Conservation (phyloP, 2,329 filamentous ascomycete genomes). For the Scytalidium sp. region DNA sequence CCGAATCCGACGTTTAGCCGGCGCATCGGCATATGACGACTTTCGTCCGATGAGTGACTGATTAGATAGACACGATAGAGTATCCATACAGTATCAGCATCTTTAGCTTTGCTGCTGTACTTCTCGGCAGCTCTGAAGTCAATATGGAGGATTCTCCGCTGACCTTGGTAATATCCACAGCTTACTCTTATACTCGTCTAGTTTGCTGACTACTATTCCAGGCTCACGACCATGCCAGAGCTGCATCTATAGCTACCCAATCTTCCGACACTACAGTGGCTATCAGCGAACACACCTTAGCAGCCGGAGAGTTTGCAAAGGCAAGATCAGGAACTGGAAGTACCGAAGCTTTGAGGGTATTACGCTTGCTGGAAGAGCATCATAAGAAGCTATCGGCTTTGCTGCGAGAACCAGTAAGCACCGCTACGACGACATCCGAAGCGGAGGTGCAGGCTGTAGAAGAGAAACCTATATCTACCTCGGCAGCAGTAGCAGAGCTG, state of each 20-base stretch:
- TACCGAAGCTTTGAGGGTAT: constrained; percentile 74
- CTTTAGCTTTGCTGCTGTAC: too few species aligned
- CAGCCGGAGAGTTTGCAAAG: constrained; percentile 83
- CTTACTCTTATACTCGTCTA: constrained; percentile 6
- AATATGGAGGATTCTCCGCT: constrained; percentile 72
- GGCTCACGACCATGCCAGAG: constrained; percentile 87
- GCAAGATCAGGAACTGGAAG: constrained; percentile 70
- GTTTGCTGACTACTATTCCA: constrained; percentile 33
- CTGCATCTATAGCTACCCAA: constrained; percentile 70
- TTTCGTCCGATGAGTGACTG: not conserved
- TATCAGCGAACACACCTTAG: constrained; percentile 82
- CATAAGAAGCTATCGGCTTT: constrained; percentile 81
- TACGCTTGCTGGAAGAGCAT: constrained; percentile 83
- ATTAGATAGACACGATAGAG: too few species aligned
- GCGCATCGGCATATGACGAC: not conserved
- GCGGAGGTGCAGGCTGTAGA: constrained; percentile 21
- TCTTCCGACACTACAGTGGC: constrained; percentile 73
- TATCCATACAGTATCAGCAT: too few species aligned
- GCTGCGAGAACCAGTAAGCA: constrained; percentile 61
- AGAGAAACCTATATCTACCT: constrained; percentile 26
- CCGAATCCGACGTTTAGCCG: not conserved
- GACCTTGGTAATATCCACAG: constrained; percentile 52
- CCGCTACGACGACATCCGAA: constrained; percentile 17
- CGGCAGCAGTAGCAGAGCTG: constrained; percentile 28
- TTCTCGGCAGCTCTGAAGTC: not conserved